These are phyloP conservation scores for Pseudopithomyces maydicus DNA, from an alignment of 2,329 filamentous ascomycete genomes.

Conservation along the genomic window DNA sequence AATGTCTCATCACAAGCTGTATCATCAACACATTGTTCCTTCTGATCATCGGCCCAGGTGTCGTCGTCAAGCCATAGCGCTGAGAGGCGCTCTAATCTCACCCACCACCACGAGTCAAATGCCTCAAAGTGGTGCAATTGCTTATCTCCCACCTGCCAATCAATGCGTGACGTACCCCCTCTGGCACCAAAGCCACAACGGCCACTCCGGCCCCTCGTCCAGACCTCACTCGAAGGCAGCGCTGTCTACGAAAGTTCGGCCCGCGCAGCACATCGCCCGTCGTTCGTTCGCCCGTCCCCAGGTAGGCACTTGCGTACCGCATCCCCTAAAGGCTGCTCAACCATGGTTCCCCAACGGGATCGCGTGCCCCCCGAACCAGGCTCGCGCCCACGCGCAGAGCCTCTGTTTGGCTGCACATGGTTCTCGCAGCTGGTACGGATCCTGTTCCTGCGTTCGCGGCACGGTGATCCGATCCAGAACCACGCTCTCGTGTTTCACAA, in stretches of 20 bases:
- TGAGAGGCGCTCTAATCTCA: constrained; percentile 1
- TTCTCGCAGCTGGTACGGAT: neutral
- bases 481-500: neutral
- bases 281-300: too few species aligned
- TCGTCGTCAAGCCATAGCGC: neutral
- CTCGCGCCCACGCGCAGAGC: neutral
- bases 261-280: too few species aligned
- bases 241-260: too few species aligned
- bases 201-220: neutral
- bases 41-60: neutral
- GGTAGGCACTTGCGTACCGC: too few species aligned
- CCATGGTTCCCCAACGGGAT: too few species aligned
- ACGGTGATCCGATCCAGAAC: neutral
- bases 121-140: neutral
- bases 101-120: constrained; percentile 1
- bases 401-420: neutral
- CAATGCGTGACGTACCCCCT: neutral
- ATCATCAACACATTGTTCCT: too few species aligned
- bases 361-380: neutral
- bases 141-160: neutral
- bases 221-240: too few species aligned
- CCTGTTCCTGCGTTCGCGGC: constrained; percentile 1
- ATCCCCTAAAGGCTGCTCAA: too few species aligned
- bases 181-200: neutral
- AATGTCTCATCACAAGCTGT: too few species aligned